Conservation (phyloP, 345 rosid genomes). For the Melaleuca quinquenervia region DNA sequence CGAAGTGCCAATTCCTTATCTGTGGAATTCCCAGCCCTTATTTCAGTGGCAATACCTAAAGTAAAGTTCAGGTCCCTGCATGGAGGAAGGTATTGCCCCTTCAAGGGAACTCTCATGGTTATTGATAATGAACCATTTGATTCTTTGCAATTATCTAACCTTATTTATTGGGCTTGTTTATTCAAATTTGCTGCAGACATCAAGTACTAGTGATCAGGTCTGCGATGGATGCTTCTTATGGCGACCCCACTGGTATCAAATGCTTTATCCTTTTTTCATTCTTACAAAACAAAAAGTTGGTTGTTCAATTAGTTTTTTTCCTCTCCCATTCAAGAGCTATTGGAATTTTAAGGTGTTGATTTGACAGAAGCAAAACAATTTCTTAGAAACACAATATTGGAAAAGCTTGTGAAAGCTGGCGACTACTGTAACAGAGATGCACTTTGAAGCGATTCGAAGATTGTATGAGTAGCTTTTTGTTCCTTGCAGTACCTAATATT, state of each 20-base stretch:
- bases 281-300: too few relatives aligned
- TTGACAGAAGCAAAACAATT: neutral
- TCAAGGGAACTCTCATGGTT: neutral
- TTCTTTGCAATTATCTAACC: neutral
- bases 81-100: slow-evolving; percentile 31
- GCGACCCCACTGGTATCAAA: slow-evolving; percentile 28
- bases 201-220: slow-evolving; percentile 21
- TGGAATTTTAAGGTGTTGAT: neutral
- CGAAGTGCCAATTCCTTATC: slow-evolving; percentile 8
- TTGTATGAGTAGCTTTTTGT: neutral
- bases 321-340: neutral
- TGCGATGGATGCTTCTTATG: slow-evolving; percentile 76
- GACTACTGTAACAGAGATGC: neutral
- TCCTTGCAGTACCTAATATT: neutral
- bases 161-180: slow-evolving; percentile 2
- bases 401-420: neutral
- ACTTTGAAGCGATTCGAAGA: neutral
- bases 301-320: neutral
- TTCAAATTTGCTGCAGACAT: slow-evolving; percentile 13
- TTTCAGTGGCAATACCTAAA: slow-evolving; percentile 8
- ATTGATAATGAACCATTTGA: neutral
- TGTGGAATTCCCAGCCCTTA: slow-evolving; percentile 20
- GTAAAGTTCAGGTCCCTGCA: slow-evolving; percentile 5
- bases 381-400: neutral
- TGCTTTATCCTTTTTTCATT: neutral